A percentile compares a stretch with the other conserved stretches of the same genome.
Conservation (phyloP, 176 grass and related monocot genomes). For the Oropetium thomaeum region DNA sequence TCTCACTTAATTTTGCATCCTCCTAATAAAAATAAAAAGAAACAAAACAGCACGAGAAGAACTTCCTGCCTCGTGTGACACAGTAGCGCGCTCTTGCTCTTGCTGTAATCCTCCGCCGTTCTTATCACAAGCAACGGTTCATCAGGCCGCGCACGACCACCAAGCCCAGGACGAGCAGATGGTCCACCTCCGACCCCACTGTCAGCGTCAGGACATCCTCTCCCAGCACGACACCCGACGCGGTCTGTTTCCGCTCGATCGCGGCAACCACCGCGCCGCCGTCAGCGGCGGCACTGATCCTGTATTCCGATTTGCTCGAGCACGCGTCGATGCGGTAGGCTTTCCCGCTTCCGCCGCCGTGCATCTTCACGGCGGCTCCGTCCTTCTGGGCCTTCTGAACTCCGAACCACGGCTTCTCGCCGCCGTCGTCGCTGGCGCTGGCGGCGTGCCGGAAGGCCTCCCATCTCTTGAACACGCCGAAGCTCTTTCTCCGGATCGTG, state of each 20-base stretch:
- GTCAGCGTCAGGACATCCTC: conserved; percentile 65
- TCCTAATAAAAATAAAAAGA: background rate
- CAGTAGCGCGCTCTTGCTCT: too few species aligned
- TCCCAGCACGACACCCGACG: conserved; percentile 41
- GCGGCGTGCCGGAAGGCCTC: background rate
- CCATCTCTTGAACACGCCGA: conserved; percentile 36
- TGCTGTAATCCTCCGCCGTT: background rate
- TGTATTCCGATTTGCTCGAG: conserved; percentile 41
- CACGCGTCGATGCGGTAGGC: conserved; percentile 37
- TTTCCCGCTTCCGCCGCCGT: conserved; percentile 16
- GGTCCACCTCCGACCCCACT: conserved; percentile 48
- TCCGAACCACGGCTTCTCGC: conserved; percentile 52
- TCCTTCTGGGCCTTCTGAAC: conserved; percentile 11
- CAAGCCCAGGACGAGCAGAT: conserved; percentile 56
- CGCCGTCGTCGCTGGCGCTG: background rate
- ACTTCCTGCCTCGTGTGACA: background rate
- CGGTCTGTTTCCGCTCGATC: conserved; percentile 48
- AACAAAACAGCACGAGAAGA: background rate
- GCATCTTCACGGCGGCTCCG: conserved; percentile 3
- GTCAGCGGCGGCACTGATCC: background rate
- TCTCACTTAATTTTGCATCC: background rate
- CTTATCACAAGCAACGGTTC: conserved; percentile 23
- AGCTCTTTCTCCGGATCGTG: conserved; percentile 45
- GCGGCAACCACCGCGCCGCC: conserved; percentile 26
- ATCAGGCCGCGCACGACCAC: conserved; percentile 68